Percentiles rank a stretch among this genome's conserved stretches.
Evolutionary conservation across 768 basidiomycete species (phyloP).

Genomic region (Sarcodon aspratus): DNA sequence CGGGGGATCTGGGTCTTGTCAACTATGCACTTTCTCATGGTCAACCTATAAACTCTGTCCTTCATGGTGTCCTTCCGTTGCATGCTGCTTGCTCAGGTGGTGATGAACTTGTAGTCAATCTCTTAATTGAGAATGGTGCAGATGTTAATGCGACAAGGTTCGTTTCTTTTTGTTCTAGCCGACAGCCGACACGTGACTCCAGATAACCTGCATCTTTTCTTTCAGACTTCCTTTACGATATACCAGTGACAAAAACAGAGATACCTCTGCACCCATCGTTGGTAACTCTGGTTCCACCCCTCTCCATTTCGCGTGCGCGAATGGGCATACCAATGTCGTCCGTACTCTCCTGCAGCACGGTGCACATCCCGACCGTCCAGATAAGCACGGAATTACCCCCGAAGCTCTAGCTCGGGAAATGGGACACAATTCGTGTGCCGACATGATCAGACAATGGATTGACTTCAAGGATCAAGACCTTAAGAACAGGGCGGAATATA

Average conservation of each 20-base stretch:
- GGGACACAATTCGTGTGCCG: conserved; percentile 71
- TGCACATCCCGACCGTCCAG: conserved; percentile 68
- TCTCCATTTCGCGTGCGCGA: conserved; percentile 93
- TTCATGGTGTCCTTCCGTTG: conserved; percentile 93
- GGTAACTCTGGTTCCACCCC: conserved; percentile 87
- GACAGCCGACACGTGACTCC: conserved; percentile 1
- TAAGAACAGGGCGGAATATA: conserved; percentile 29
- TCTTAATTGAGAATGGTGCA: conserved; percentile 89
- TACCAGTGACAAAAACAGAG: conserved; percentile 56
- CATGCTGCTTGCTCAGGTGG: conserved; percentile 94
- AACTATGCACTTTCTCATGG: conserved; percentile 89
- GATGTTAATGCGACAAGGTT: conserved; percentile 95
- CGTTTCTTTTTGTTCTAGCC: conserved; percentile 12
- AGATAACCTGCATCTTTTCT: background rate
- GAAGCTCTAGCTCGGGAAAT: conserved; percentile 73
- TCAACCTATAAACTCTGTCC: conserved; percentile 91
- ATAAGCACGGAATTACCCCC: conserved; percentile 89
- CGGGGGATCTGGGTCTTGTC: conserved; percentile 87
- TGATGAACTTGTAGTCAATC: conserved; percentile 74
- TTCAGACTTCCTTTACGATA: conserved; percentile 62
- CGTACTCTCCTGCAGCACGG: conserved; percentile 75
- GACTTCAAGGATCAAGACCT: conserved; percentile 52
- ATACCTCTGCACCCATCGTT: conserved; percentile 57
- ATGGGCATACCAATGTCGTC: conserved; percentile 76
- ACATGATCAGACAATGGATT: conserved; percentile 57